These are phyloP conservation scores for Rhynchosporium secalis DNA, from an alignment of 2,329 filamentous ascomycete species.

Conservation along the genomic window DNA sequence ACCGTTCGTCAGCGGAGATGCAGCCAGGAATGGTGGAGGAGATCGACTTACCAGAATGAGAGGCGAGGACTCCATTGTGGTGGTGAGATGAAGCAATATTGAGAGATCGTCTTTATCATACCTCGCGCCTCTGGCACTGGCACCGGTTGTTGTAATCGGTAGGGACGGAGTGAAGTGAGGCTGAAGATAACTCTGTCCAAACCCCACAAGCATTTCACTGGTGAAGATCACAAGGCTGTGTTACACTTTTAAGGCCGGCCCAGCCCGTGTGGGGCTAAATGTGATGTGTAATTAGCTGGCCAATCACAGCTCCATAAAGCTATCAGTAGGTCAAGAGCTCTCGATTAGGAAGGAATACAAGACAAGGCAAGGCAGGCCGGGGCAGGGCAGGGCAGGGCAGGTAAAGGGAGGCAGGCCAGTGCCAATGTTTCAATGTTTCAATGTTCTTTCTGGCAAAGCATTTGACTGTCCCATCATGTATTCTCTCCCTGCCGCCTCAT, in stretches of 20 bases:
- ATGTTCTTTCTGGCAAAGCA: not conserved
- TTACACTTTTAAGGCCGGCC: not conserved
- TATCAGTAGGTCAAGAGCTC: not conserved
- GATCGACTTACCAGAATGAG: conserved; percentile 58
- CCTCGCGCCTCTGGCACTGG: too few species aligned
- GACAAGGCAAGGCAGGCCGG: conserved; percentile 1
- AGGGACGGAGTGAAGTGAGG: not conserved
- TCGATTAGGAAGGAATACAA: conserved; percentile 12
- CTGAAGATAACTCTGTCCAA: not conserved
- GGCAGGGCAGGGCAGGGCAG: not conserved
- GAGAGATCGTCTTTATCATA: not conserved
- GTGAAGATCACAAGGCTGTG: conserved; percentile 14
- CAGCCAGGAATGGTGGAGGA: not conserved
- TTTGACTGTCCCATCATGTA: not conserved
- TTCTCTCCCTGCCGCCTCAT: not conserved
- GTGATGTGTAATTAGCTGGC: not conserved
- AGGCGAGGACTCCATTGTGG: conserved; percentile 67
- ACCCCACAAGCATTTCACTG: not conserved
- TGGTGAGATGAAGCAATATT: not conserved
- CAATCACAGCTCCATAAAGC: conserved; percentile 10
- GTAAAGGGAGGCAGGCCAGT: not conserved
- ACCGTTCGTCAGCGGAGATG: conserved; percentile 30
- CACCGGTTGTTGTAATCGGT: too few species aligned
- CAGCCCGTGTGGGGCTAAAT: not conserved
- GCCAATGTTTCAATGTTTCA: not conserved